These are phyloP conservation scores for Eutrema heterophyllum DNA, from an alignment of 345 rosid species.

Conservation along the genomic window DNA sequence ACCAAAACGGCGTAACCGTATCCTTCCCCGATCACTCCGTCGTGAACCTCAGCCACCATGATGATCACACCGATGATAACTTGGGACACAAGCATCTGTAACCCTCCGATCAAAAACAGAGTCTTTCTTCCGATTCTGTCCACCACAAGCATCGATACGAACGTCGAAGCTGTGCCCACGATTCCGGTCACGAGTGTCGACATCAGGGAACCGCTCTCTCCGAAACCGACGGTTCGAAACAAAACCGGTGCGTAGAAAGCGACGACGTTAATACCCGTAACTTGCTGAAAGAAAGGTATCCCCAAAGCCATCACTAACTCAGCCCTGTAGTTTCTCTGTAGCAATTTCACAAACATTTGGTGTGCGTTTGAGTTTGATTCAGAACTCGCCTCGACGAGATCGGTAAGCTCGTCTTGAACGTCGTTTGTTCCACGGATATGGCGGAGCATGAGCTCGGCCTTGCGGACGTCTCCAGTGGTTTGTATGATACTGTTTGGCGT, in stretches of 20 bases:
- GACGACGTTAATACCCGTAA: conserved; percentile 68
- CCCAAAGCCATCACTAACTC: conserved; percentile 65
- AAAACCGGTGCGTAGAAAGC: conserved; percentile 67
- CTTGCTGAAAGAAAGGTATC: conserved; percentile 71
- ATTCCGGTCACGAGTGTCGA: conserved; percentile 49
- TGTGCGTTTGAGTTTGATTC: conserved; percentile 23
- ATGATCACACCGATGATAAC: conserved; percentile 38
- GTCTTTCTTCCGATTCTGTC: conserved; percentile 55
- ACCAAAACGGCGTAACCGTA: conserved; percentile 38
- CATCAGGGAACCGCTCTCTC: conserved; percentile 56
- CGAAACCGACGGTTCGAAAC: conserved; percentile 61
- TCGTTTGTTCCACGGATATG: conserved; percentile 52
- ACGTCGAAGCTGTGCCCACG: conserved; percentile 38
- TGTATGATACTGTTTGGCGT: conserved; percentile 71
- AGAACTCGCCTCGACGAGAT: conserved; percentile 49
- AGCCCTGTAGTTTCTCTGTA: conserved; percentile 49
- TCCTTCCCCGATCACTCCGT: conserved; percentile 39
- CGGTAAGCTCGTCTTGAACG: conserved; percentile 53
- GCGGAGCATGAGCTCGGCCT: conserved; percentile 47
- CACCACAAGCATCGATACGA: conserved; percentile 50
- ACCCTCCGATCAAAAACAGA: conserved; percentile 50
- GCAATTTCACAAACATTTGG: conserved; percentile 40
- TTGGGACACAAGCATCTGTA: conserved; percentile 61
- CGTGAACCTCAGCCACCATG: conserved; percentile 41
- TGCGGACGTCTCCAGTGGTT: conserved; percentile 22